A percentile compares a stretch with the other conserved stretches of the same genome.
Conservation (phyloP, 768 basidiomycete genomes). For the Termitomyces sp. region DNA sequence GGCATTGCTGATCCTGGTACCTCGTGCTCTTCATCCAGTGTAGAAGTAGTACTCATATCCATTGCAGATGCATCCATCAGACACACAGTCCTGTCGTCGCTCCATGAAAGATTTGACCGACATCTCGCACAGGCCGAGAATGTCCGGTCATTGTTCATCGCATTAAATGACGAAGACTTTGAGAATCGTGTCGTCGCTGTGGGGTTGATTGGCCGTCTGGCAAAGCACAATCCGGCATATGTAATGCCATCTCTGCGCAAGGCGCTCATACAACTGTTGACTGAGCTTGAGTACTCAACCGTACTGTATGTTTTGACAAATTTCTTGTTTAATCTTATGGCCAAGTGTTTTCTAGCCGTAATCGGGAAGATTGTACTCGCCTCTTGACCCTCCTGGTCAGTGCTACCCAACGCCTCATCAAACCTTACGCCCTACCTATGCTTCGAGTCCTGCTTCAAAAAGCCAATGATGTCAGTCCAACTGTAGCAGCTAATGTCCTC, state of each 20-base stretch:
- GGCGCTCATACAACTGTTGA: constrained; percentile 91
- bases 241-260: constrained; percentile 97
- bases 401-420: constrained; percentile 90
- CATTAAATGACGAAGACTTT: constrained; percentile 94
- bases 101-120: constrained; percentile 93
- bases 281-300: constrained; percentile 94
- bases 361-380: constrained; percentile 88
- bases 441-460: constrained; percentile 89
- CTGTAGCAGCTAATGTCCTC: constrained; percentile 88
- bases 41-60: constrained; percentile 1
- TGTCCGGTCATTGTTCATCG: constrained; percentile 95
- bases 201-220: constrained; percentile 84
- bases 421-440: constrained; percentile 93
- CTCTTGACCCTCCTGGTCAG: constrained; percentile 85
- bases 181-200: constrained; percentile 92
- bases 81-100: constrained; percentile 75
- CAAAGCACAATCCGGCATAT: constrained; percentile 95
- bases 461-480: constrained; percentile 78
- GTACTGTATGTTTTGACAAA: constrained; percentile 45
- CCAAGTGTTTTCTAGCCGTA: constrained; percentile 45
- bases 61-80: constrained; percentile 74
- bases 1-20: constrained; percentile 94
- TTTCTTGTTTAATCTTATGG: background rate
- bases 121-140: constrained; percentile 98
- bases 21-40: constrained; percentile 6